These are phyloP conservation scores for Cylindrodendrum hubeiense DNA, from an alignment of 2,329 filamentous ascomycete species.

Conservation along the genomic window DNA sequence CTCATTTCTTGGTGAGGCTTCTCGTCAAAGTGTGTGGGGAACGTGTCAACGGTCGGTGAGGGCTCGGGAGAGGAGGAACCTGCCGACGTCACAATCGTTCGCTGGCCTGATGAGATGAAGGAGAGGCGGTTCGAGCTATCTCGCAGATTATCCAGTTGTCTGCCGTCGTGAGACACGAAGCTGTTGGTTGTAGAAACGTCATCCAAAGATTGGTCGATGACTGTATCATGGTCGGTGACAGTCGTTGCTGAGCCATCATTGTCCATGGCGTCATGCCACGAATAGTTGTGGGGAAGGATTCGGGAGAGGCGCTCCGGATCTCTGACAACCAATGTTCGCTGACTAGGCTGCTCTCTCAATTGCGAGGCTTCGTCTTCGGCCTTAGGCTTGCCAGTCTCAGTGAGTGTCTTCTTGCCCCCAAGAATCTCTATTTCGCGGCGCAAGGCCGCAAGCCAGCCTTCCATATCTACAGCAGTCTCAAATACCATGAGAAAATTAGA, in stretches of 20 bases:
- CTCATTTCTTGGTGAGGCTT: slow-evolving; percentile 38
- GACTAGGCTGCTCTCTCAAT: slow-evolving; percentile 56
- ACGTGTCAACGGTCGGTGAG: slow-evolving; percentile 68
- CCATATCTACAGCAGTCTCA: slow-evolving; percentile 80
- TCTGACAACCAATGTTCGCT: slow-evolving; percentile 61
- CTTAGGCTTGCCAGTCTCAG: slow-evolving; percentile 69
- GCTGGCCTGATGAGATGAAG: slow-evolving; percentile 70
- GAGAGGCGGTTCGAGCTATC: slow-evolving; percentile 70
- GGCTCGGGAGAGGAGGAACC: slow-evolving; percentile 66
- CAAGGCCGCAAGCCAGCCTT: slow-evolving; percentile 77
- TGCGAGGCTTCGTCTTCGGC: slow-evolving; percentile 51
- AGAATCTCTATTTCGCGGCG: slow-evolving; percentile 77
- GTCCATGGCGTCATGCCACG: slow-evolving; percentile 27
- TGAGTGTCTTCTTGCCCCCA: slow-evolving; percentile 73
- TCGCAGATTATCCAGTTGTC: slow-evolving; percentile 68
- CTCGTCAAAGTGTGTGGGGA: slow-evolving; percentile 46
- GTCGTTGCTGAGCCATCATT: slow-evolving; percentile 28
- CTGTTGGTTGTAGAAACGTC: slow-evolving; percentile 70
- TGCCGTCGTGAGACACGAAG: slow-evolving; percentile 69
- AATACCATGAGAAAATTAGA: slow-evolving; percentile 80
- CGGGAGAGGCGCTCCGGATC: slow-evolving; percentile 62
- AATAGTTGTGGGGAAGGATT: slow-evolving; percentile 29
- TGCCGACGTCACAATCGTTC: slow-evolving; percentile 70
- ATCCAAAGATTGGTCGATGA: slow-evolving; percentile 60
- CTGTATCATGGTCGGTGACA: slow-evolving; percentile 38